Base-by-base conservation (phyloP, 805 yeast genomes). In the Teunomyces funiuensis region DNA sequence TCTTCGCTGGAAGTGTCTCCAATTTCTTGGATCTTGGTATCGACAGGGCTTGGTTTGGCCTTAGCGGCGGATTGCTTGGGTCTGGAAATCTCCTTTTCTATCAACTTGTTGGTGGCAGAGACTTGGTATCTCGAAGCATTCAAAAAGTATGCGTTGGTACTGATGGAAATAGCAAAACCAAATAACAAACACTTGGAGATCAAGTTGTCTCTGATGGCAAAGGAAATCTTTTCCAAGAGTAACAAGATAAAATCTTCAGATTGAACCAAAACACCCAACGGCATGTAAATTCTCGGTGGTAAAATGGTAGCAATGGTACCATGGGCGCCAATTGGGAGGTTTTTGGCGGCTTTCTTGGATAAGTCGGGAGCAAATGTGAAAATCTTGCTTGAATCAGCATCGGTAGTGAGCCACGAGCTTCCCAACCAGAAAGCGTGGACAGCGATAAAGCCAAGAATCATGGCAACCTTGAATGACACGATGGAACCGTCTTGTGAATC, bases 111-210 rank as follows among this genome's bases (percentile, higher is more conserved):
- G 26, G 69, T 59, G 40, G 77, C 64, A 42, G 69, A 63, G 6
- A 79, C 71, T 52, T 84, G 86, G 40, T 75, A 72, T 61, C 86
- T 77, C n/a, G 96, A 85, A 43, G 88, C 93, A 55, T 88, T 88
- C 60, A 91, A 76, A 51, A 93, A 74, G 62, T 90, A 91, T 38
- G 85, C 80, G 60, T 93, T 93, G 49, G 87, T 81, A 5, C 85
- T 81, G 41, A 88, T 77, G 50, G 95, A 85, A 49, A 87, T 67
- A 18, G 85, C 81, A 45, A 90, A 79, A 8, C 80, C 81, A 46
- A 85, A 73, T 33, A 90, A 76, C 39, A 89, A 71, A 47, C 82
- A 77, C 60, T 90, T 90, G 46, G 93, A 82, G 50, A 89, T 77
- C 46, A 88, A 69, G 41, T 83, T 85, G 61, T 90, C 97, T 53